A percentile compares a stretch with the other conserved stretches of the same genome.
Conservation (phyloP, 1,284 basidiomycete species). For the Fomitiporia mediterranea region DNA sequence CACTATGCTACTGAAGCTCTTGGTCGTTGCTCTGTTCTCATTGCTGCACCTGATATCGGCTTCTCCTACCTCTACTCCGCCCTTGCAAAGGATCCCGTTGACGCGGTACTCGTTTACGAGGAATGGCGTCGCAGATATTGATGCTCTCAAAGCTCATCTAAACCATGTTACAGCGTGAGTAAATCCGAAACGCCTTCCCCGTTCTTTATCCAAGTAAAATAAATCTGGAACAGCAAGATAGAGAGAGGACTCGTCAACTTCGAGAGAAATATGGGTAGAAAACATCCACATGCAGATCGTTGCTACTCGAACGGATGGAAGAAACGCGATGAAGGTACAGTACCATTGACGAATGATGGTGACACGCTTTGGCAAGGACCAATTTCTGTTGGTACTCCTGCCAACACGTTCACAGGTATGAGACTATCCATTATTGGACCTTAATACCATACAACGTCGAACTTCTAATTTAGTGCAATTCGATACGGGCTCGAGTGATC, state of each 20-base stretch:
- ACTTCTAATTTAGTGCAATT: slow-evolving; percentile 22
- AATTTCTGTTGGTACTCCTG: slow-evolving; percentile 14
- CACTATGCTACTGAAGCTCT: slow-evolving; percentile 43
- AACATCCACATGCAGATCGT: slow-evolving; percentile 12
- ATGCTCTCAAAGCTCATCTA: slow-evolving; percentile 8
- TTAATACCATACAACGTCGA: neutral
- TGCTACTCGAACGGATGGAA: neutral
- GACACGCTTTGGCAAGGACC: slow-evolving; percentile 12
- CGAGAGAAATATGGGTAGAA: slow-evolving; percentile 13
- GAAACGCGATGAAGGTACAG: slow-evolving; percentile 14
- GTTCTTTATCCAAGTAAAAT: neutral
- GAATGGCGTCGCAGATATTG: slow-evolving; percentile 14
- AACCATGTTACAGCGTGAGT: slow-evolving; percentile 5
- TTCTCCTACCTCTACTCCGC: neutral
- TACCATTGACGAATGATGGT: slow-evolving; percentile 4
- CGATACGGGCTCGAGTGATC: slow-evolving; percentile 24
- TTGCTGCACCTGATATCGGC: slow-evolving; percentile 13
- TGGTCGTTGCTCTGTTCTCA: too few species aligned
- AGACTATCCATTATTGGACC: neutral
- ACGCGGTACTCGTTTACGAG: slow-evolving; percentile 3
- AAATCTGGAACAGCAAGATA: slow-evolving; percentile 13
- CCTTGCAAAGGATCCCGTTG: slow-evolving; percentile 20
- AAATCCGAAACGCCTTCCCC: neutral
- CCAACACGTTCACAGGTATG: slow-evolving; percentile 12
- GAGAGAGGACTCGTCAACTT: slow-evolving; percentile 13